Conservation (phyloP, 768 basidiomycete species). For the Strobilomyces dryophilus region DNA sequence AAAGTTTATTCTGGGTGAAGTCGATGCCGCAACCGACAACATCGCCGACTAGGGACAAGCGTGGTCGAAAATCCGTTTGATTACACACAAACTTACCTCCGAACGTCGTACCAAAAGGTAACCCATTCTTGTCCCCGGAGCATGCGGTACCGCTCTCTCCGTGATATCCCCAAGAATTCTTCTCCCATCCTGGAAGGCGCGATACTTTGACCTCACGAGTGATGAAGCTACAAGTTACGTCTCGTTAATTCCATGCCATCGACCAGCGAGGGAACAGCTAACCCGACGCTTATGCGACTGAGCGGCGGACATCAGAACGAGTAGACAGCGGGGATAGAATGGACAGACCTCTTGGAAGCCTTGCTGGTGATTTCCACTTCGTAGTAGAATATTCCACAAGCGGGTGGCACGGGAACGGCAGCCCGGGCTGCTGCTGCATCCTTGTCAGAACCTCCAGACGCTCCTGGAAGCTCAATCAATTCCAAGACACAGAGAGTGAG, state of each 20-base stretch:
- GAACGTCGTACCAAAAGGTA: slow-evolving; percentile 73
- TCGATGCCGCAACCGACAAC: slow-evolving; percentile 91
- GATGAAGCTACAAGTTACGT: slow-evolving; percentile 50
- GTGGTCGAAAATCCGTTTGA: neutral
- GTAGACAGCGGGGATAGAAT: neutral
- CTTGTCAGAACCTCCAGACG: slow-evolving; percentile 57
- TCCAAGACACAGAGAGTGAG: neutral
- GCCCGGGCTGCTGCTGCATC: slow-evolving; percentile 86
- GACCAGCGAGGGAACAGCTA: slow-evolving; percentile 19
- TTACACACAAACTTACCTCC: slow-evolving; percentile 48
- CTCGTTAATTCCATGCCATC: slow-evolving; percentile 8
- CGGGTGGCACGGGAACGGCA: slow-evolving; percentile 70
- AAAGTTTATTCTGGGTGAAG: slow-evolving; percentile 73
- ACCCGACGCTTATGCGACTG: slow-evolving; percentile 84
- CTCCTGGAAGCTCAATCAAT: slow-evolving; percentile 34
- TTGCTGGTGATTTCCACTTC: slow-evolving; percentile 84
- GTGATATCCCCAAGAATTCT: slow-evolving; percentile 87
- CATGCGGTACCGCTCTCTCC: slow-evolving; percentile 85
- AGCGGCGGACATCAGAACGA: slow-evolving; percentile 14
- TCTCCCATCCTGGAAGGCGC: slow-evolving; percentile 84
- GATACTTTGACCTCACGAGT: slow-evolving; percentile 59
- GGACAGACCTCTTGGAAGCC: slow-evolving; percentile 68
- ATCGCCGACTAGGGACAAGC: slow-evolving; percentile 61
- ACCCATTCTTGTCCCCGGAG: slow-evolving; percentile 67
- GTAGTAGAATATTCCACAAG: slow-evolving; percentile 92